phyloP scores from a whole-genome alignment of 306 rosid genomes.

The Fragaria ananassa region DNA sequence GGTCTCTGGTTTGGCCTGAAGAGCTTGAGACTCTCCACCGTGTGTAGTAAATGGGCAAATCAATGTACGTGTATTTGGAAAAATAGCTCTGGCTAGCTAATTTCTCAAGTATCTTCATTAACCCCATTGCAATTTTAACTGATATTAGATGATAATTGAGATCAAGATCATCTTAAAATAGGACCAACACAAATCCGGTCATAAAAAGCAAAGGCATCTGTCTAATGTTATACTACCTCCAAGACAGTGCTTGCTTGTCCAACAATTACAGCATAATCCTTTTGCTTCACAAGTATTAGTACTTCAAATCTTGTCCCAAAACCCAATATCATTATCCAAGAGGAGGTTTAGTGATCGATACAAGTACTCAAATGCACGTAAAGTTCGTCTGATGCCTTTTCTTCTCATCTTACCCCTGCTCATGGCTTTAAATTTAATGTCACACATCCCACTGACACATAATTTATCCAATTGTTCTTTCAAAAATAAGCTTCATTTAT shows the following conservation, averaged over 20 bases:
- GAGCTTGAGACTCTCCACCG: too few relatives aligned
- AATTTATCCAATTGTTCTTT: background rate
- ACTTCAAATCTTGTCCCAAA: background rate
- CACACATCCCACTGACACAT: background rate
- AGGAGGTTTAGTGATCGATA: background rate
- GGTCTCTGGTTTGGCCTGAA: too few relatives aligned
- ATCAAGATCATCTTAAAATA: background rate
- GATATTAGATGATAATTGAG: too few relatives aligned
- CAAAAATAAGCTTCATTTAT: too few relatives aligned
- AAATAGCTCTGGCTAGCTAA: too few relatives aligned
- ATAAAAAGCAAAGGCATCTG: background rate
- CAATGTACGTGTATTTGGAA: too few relatives aligned
- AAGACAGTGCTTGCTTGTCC: conserved; percentile 17
- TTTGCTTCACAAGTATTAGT: background rate
- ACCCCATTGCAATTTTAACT: too few relatives aligned
- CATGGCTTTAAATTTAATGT: background rate
- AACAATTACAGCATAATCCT: conserved; percentile 7
- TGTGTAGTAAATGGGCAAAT: too few relatives aligned
- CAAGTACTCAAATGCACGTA: background rate
- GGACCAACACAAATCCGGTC: background rate
- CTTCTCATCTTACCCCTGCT: background rate
- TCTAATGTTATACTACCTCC: background rate
- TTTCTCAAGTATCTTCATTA: too few relatives aligned
- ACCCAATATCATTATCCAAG: background rate
- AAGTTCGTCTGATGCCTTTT: background rate